Percentiles rank a stretch among this genome's conserved stretches.
These are phyloP conservation scores for Melaleuca quinquenervia DNA, from an alignment of 345 rosid species.

Conservation along the genomic window DNA sequence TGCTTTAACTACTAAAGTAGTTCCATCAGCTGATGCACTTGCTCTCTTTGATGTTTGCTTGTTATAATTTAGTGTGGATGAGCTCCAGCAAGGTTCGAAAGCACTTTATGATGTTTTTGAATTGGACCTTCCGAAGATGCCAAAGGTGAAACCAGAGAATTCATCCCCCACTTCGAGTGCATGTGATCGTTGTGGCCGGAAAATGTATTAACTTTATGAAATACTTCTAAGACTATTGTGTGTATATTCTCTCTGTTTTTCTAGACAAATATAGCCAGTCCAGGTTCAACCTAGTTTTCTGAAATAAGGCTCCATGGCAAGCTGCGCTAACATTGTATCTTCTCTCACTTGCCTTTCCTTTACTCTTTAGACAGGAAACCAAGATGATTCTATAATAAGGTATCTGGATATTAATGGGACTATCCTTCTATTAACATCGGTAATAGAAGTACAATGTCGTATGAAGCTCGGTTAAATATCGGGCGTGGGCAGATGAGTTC, in stretches of 20 bases:
- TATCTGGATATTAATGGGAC: not conserved
- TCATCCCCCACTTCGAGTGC: constrained; percentile 16
- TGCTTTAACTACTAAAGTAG: not conserved
- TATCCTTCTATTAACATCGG: not conserved
- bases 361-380: not conserved
- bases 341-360: not conserved
- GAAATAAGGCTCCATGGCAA: not conserved
- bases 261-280: not conserved
- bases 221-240: not conserved
- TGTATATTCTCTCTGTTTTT: not conserved
- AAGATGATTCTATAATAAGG: not conserved
- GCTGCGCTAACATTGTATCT: not conserved
- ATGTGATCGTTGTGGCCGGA: constrained; percentile 80
- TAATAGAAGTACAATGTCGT: not conserved
- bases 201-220: not conserved
- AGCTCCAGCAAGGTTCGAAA: constrained; percentile 58
- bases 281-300: not conserved
- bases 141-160: constrained; percentile 30
- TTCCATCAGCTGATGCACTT: not conserved
- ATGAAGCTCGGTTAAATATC: not conserved
- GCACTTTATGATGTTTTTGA: constrained; percentile 70
- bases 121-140: constrained; percentile 50
- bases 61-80: constrained; percentile 45
- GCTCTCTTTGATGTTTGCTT: not conserved
- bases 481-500: not conserved